Evolutionary conservation across 768 basidiomycete genomes (phyloP).

Genomic region (Amanita inopinata): DNA sequence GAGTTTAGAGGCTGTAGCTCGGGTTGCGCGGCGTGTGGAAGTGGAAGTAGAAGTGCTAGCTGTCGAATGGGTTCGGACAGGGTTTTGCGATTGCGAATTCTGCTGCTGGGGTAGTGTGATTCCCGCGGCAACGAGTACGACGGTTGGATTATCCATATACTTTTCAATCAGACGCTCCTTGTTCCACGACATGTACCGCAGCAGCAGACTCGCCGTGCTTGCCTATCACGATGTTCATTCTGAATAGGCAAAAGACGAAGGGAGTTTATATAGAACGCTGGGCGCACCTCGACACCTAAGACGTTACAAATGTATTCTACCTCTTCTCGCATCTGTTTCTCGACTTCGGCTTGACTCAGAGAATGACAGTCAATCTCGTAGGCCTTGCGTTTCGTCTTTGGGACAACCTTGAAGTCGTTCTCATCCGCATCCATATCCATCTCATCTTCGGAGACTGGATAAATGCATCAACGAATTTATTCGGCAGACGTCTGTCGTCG

Average conservation of each 20-base stretch:
- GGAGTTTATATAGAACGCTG: conserved; percentile 5
- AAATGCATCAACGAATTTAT: conserved; percentile 7
- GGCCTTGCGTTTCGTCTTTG: conserved; percentile 50
- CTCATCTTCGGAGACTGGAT: conserved; percentile 39
- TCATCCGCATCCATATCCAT: conserved; percentile 60
- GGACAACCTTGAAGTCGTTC: conserved; percentile 51
- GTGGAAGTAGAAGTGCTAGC: conserved; percentile 14
- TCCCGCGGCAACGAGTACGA: conserved; percentile 68
- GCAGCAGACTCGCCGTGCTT: conserved; percentile 62
- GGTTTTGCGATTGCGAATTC: neutral
- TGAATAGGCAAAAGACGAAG: neutral
- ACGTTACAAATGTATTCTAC: conserved; percentile 83
- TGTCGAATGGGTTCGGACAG: conserved; percentile 4
- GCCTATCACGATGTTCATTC: conserved; percentile 26
- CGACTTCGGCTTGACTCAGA: conserved; percentile 62
- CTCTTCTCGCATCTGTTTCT: conserved; percentile 68
- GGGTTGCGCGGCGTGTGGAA: conserved; percentile 23
- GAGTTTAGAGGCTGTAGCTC: conserved; percentile 27
- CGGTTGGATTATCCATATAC: conserved; percentile 87
- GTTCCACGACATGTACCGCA: conserved; percentile 89
- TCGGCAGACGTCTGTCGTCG: neutral
- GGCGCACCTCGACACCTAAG: conserved; percentile 80
- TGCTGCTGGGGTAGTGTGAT: conserved; percentile 28
- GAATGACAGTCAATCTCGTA: conserved; percentile 85
- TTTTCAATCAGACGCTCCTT: conserved; percentile 92